These are phyloP conservation scores for Ceratobasidium sp. DNA, from an alignment of 1,284 basidiomycete genomes.

Conservation along the genomic window DNA sequence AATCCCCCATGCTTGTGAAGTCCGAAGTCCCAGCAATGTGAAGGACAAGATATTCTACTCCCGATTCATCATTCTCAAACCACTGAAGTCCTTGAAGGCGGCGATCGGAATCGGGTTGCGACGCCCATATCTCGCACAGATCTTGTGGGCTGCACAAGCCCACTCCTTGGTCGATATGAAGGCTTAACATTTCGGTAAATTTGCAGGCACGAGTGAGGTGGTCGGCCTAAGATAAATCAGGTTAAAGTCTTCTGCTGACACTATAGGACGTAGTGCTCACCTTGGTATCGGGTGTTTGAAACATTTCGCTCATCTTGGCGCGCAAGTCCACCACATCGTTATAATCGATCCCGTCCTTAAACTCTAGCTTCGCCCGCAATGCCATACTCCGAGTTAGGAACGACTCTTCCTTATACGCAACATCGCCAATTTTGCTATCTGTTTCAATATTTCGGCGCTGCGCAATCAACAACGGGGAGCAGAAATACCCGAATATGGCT, in stretches of 20 bases:
- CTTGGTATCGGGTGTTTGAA: neutral
- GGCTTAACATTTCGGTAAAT: slow-evolving; percentile 19
- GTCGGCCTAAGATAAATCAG: neutral
- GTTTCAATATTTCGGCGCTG: neutral
- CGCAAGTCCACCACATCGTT: neutral
- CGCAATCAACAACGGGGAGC: neutral
- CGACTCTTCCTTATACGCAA: neutral
- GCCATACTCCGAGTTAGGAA: neutral
- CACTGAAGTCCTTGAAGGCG: slow-evolving; percentile 27
- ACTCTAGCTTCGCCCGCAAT: neutral
- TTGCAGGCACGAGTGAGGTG: neutral
- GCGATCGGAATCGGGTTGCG: slow-evolving; percentile 28
- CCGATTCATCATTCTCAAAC: slow-evolving; percentile 27
- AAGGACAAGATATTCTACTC: slow-evolving; percentile 26
- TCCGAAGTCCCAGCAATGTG: slow-evolving; percentile 14
- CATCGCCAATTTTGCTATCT: neutral
- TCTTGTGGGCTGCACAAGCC: slow-evolving; percentile 28
- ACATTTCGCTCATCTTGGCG: neutral
- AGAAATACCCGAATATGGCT: slow-evolving; percentile 10
- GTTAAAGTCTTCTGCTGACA: neutral
- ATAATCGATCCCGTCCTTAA: slow-evolving; percentile 18
- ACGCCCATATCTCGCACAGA: slow-evolving; percentile 38
- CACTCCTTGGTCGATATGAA: slow-evolving; percentile 7
- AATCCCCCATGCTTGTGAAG: slow-evolving; percentile 6
- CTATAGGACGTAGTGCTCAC: neutral